These are phyloP conservation scores for Rhododendron ovatum DNA, from an alignment of 148 eudicot genomes.

Conservation along the genomic window DNA sequence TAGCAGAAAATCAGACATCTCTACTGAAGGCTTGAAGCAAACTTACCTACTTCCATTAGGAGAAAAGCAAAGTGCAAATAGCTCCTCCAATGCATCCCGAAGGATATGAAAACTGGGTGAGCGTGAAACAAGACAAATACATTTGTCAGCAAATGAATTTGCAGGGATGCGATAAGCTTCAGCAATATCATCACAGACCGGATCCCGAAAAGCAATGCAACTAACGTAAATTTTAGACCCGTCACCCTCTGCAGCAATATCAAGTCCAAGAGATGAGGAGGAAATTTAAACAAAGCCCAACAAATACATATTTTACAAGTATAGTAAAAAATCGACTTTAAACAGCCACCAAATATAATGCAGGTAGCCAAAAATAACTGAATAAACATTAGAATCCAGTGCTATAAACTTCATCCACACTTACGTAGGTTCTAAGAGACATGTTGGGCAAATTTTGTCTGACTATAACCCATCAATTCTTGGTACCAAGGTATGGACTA, in stretches of 20 bases:
- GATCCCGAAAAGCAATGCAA: constrained; percentile 94
- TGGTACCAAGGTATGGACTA: not conserved
- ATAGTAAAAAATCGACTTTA: not conserved
- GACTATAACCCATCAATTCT: not conserved
- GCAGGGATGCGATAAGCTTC: constrained; percentile 80
- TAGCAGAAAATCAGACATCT: not conserved
- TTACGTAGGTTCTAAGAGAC: not conserved
- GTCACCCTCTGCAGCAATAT: constrained; percentile 82
- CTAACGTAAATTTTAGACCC: constrained; percentile 93
- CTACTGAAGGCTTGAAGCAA: constrained; percentile 4
- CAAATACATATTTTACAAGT: not conserved
- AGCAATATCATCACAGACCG: constrained; percentile 80
- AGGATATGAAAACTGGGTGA: constrained; percentile 73
- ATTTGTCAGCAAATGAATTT: constrained; percentile 90
- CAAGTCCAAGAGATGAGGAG: constrained; percentile 13
- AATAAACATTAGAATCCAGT: not conserved
- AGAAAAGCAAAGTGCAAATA: constrained; percentile 82
- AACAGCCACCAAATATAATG: not conserved
- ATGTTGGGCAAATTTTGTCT: not conserved
- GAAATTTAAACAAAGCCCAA: not conserved
- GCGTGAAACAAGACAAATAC: constrained; percentile 93
- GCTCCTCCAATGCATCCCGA: constrained; percentile 77
- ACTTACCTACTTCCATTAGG: constrained; percentile 73
- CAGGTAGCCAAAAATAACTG: not conserved
- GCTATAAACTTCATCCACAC: not conserved